phyloP scores from a whole-genome alignment of 2,329 filamentous ascomycete species.

The Fulvia fulva region DNA sequence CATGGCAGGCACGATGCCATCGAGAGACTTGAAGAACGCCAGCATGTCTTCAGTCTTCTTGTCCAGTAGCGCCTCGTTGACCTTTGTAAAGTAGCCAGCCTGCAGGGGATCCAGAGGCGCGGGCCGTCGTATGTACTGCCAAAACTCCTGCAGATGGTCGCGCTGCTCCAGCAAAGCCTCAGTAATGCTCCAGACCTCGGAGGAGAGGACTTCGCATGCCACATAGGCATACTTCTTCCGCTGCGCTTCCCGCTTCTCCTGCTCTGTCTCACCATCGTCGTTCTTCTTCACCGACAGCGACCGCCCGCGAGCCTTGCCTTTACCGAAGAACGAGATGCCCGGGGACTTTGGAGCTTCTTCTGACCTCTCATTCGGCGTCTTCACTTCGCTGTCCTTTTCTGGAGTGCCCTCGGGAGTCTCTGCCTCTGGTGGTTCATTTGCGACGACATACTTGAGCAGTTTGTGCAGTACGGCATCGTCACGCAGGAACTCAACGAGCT shows the following conservation, averaged over 20 bases:
- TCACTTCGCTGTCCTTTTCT: conserved; percentile 22
- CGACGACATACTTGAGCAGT: conserved; percentile 86
- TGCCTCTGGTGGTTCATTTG: conserved; percentile 60
- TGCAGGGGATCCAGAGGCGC: conserved; percentile 86
- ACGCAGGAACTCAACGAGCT: conserved; percentile 92
- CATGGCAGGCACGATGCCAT: conserved; percentile 77
- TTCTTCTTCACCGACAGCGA: conserved; percentile 41
- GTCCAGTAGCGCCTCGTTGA: conserved; percentile 95
- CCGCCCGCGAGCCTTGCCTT: conserved; percentile 40
- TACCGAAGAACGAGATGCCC: conserved; percentile 45
- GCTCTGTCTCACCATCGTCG: conserved; percentile 43
- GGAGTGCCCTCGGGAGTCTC: conserved; percentile 30
- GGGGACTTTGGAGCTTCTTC: conserved; percentile 45
- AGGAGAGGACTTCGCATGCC: conserved; percentile 87
- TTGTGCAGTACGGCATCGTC: conserved; percentile 80
- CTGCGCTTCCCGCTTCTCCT: conserved; percentile 81
- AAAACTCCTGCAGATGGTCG: conserved; percentile 75
- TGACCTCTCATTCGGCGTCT: conserved; percentile 49
- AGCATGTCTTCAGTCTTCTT: conserved; percentile 99
- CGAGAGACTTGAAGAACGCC: conserved; percentile 76
- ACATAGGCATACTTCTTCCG: conserved; percentile 92
- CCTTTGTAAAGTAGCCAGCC: conserved; percentile 97
- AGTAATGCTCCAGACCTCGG: conserved; percentile 94
- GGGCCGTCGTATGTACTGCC: conserved; percentile 81
- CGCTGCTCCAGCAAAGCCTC: conserved; percentile 87